Conservation (phyloP, 352 stramenopile species). For the Globisporangium paroecandrum region DNA sequence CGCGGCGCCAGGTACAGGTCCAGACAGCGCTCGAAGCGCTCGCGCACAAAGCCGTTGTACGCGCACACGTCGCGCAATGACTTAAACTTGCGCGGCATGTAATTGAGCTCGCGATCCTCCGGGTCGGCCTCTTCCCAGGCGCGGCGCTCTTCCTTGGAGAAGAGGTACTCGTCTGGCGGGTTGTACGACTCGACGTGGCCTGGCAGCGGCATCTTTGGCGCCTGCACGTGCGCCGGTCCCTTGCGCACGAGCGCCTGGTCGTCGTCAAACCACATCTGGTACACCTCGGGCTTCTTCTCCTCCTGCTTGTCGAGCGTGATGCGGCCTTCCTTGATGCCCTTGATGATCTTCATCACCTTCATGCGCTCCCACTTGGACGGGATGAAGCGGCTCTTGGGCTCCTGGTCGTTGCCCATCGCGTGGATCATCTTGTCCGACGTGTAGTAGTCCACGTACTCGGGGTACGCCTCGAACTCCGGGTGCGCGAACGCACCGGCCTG, state of each 20-base stretch:
- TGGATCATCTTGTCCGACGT: conserved; percentile 88
- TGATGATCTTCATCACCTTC: conserved; percentile 96
- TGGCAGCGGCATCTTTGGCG: conserved; percentile 97
- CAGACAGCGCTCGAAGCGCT: conserved; percentile 99
- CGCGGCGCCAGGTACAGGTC: conserved; percentile 99
- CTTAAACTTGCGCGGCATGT: conserved; percentile 97
- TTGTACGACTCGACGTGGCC: conserved; percentile 99
- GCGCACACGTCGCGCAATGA: conserved; percentile 95
- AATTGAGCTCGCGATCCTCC: conserved; percentile 95
- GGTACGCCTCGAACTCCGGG: conserved; percentile 90
- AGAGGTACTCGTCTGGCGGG: conserved; percentile 98
- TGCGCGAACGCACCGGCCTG: conserved; percentile 91
- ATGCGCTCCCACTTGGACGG: conserved; percentile 98
- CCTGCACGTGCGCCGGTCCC: conserved; percentile 94
- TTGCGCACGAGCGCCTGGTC: conserved; percentile 88
- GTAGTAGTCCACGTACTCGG: conserved; percentile 89
- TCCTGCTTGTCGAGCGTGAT: conserved; percentile 92
- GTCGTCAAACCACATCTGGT: conserved; percentile 92
- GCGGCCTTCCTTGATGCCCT: conserved; percentile 94
- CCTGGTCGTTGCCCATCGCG: conserved; percentile 82
- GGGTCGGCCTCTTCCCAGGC: conserved; percentile 95
- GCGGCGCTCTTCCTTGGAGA: conserved; percentile 94
- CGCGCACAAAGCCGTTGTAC: conserved; percentile 96
- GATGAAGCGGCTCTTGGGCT: conserved; percentile 93
- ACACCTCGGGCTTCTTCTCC: conserved; percentile 89